Evolutionary conservation across 305 asterid genomes (phyloP).

Genomic region (Petunia hybrid): DNA sequence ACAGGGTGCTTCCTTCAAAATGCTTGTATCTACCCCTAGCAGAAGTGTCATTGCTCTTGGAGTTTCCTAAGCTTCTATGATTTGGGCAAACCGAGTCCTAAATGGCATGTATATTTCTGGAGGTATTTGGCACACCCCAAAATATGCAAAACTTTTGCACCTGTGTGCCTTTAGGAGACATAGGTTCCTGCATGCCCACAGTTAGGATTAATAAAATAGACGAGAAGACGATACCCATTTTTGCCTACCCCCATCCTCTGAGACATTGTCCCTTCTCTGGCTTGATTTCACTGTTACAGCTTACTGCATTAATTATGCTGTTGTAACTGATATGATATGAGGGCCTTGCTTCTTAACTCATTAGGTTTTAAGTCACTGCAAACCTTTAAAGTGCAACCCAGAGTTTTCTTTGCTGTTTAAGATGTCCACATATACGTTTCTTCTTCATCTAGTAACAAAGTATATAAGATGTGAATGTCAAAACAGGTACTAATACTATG

Average conservation of each 20-base stretch:
- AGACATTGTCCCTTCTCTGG: no score
- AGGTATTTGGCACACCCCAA: background rate
- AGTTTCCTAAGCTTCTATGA: background rate
- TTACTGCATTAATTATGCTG: no score
- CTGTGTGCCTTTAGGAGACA: background rate
- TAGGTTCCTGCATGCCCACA: background rate
- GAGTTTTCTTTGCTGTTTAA: background rate
- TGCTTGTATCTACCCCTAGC: background rate
- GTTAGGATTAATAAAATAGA: background rate
- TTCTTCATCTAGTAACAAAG: background rate
- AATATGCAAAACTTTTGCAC: background rate
- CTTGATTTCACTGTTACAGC: no score
- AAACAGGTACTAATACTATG: background rate
- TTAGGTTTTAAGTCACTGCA: background rate
- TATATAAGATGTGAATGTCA: background rate
- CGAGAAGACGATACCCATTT: no score
- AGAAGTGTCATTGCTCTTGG: constrained; percentile 13
- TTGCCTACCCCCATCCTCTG: no score
- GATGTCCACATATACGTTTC: background rate
- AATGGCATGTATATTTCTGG: background rate
- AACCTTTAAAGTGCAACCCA: background rate
- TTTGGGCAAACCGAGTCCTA: background rate
- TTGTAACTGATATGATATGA: no score
- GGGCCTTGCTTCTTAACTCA: no score
- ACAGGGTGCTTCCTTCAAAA: constrained; percentile 17